Conservation (phyloP, 345 rosid species). For the Bretschneidera sinensis region DNA sequence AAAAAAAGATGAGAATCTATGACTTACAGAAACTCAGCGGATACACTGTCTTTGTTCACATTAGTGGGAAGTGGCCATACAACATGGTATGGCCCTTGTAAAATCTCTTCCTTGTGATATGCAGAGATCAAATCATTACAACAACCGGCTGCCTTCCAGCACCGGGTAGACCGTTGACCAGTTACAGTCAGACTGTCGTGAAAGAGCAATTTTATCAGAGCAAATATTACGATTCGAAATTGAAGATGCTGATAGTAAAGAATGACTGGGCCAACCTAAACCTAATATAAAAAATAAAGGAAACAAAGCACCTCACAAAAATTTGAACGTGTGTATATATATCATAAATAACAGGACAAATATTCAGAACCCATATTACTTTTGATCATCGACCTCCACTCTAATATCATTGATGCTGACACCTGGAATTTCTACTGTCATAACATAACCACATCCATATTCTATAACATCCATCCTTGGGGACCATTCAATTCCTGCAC, state of each 20-base stretch:
- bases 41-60: constrained; percentile 53
- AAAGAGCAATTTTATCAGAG: constrained; percentile 11
- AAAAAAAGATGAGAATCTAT: no score
- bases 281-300: no score
- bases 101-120: constrained; percentile 53
- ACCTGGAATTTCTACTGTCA: constrained; percentile 71
- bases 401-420: constrained; percentile 53
- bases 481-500: constrained; percentile 52
- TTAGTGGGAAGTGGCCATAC: constrained; percentile 64
- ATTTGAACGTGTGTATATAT: no score
- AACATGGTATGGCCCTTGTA: constrained; percentile 54
- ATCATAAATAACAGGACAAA: no score
- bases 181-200: constrained; percentile 52
- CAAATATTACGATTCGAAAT: no score
- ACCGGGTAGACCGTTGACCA: constrained; percentile 39
- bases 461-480: constrained; percentile 65
- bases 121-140: constrained; percentile 26
- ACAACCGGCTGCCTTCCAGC: constrained; percentile 23
- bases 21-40: constrained; percentile 76
- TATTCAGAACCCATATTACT: constrained; percentile 25
- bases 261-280: background rate
- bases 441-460: constrained; percentile 37
- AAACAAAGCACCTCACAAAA: no score
- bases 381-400: constrained; percentile 63
- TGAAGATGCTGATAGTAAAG: no score